A percentile compares a stretch with the other conserved stretches of the same genome.
These are phyloP conservation scores for Lepiota brunneoincarnata DNA, from an alignment of 768 basidiomycete species.

Conservation along the genomic window DNA sequence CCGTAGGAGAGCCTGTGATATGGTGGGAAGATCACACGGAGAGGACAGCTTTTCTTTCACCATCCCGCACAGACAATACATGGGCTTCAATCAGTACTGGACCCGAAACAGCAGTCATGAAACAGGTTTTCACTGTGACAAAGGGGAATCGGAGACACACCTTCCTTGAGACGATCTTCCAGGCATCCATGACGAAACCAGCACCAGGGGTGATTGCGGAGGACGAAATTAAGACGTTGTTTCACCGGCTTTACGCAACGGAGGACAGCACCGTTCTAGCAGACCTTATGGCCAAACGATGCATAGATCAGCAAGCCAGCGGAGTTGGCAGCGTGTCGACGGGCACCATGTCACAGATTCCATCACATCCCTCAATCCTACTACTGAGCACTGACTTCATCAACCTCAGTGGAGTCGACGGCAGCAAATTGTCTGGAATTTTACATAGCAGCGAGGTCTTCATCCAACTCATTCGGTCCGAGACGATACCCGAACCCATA, in stretches of 20 bases:
- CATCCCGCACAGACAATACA: constrained; percentile 16
- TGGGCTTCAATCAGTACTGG: constrained; percentile 13
- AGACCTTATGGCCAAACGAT: neutral
- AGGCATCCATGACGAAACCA: constrained; percentile 15
- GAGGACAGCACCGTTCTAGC: constrained; percentile 1
- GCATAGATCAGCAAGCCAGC: constrained; percentile 9
- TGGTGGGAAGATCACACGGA: constrained; percentile 15
- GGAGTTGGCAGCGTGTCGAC: constrained; percentile 7
- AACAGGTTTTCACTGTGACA: constrained; percentile 21
- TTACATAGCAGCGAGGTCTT: constrained; percentile 3
- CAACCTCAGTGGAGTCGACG: neutral
- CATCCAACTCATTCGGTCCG: constrained; percentile 15
- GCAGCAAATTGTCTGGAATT: neutral
- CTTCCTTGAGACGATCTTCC: constrained; percentile 18
- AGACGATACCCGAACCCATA: constrained; percentile 10
- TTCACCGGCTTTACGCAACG: constrained; percentile 13
- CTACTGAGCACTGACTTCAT: constrained; percentile 14
- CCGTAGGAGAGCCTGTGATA: constrained; percentile 13
- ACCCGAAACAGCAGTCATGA: constrained; percentile 18
- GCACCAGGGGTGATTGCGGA: constrained; percentile 5
- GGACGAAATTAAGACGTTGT: constrained; percentile 12
- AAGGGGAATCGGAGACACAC: constrained; percentile 17
- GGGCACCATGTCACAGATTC: constrained; percentile 6
- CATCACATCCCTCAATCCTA: neutral
- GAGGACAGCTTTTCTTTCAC: constrained; percentile 5